Evolutionary conservation across 1,284 basidiomycete species (phyloP).

Genomic region (Gomphus bonarii): DNA sequence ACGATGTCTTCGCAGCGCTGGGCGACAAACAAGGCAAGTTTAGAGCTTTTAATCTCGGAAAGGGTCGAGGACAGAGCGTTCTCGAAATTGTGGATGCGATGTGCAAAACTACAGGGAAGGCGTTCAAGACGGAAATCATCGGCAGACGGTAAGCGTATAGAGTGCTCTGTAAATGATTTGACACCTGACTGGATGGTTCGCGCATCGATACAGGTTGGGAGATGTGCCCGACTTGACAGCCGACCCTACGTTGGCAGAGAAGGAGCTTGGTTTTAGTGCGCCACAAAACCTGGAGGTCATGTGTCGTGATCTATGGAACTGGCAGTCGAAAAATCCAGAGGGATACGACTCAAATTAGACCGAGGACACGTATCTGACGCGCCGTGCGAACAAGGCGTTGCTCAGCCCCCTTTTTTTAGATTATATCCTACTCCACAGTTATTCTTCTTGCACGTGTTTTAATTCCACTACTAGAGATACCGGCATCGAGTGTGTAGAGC

Average conservation of each 20-base stretch:
- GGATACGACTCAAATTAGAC: slow-evolving; percentile 40
- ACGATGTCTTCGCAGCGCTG: slow-evolving; percentile 33
- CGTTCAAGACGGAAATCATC: slow-evolving; percentile 85
- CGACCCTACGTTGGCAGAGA: slow-evolving; percentile 84
- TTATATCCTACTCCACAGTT: neutral
- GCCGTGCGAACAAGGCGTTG: neutral
- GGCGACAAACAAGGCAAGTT: slow-evolving; percentile 47
- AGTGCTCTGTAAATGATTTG: neutral
- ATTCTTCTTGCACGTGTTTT: neutral
- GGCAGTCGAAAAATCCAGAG: slow-evolving; percentile 76
- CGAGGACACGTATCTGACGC: neutral
- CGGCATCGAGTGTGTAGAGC: no score
- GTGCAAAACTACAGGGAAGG: slow-evolving; percentile 82
- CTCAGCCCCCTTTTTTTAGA: neutral
- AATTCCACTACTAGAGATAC: neutral
- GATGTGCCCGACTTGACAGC: slow-evolving; percentile 98
- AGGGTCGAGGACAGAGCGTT: slow-evolving; percentile 87
- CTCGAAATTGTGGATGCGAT: slow-evolving; percentile 94
- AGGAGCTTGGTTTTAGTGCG: slow-evolving; percentile 92
- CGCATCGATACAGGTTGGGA: slow-evolving; percentile 52
- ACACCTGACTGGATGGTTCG: neutral
- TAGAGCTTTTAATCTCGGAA: slow-evolving; percentile 96
- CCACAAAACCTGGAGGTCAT: slow-evolving; percentile 74
- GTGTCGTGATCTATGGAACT: slow-evolving; percentile 92
- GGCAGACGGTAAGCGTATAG: slow-evolving; percentile 63